phyloP scores from a whole-genome alignment of 2,329 filamentous ascomycete species.

The Dactylonectria macrodidyma region DNA sequence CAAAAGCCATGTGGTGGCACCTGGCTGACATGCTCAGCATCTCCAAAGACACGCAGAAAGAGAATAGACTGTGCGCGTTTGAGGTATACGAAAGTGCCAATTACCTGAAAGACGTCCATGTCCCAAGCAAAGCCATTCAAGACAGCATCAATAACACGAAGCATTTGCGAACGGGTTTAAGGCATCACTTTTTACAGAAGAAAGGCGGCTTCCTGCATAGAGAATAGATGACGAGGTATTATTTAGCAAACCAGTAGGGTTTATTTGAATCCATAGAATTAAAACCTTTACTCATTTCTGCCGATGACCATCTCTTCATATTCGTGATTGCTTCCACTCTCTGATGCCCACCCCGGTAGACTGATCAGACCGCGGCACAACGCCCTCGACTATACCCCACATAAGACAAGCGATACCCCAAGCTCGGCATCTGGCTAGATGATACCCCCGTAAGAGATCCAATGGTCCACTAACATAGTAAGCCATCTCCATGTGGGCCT shows the following conservation, averaged over 20 bases:
- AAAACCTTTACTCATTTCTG: neutral
- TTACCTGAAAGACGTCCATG: conserved; percentile 48
- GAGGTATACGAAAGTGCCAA: conserved; percentile 48
- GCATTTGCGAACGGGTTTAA: conserved; percentile 42
- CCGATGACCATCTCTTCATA: too few species aligned
- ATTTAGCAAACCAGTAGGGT: neutral
- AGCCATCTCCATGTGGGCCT: neutral
- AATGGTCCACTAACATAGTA: neutral
- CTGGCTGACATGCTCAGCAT: conserved; percentile 19
- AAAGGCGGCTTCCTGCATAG: conserved; percentile 45
- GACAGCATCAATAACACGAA: conserved; percentile 36
- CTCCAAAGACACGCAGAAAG: conserved; percentile 37
- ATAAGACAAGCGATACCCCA: neutral
- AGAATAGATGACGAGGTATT: neutral
- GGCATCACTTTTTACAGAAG: conserved; percentile 44
- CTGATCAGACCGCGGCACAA: neutral
- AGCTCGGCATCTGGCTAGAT: neutral
- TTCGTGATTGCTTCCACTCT: neutral
- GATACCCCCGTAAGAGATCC: neutral
- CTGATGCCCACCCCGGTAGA: neutral
- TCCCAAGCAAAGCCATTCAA: conserved; percentile 47
- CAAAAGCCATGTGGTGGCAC: neutral
- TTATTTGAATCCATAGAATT: neutral
- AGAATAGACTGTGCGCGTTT: conserved; percentile 41
- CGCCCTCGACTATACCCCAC: neutral